Conservation (phyloP, 108 stramenopile genomes). For the Cylindrotheca closterium region DNA sequence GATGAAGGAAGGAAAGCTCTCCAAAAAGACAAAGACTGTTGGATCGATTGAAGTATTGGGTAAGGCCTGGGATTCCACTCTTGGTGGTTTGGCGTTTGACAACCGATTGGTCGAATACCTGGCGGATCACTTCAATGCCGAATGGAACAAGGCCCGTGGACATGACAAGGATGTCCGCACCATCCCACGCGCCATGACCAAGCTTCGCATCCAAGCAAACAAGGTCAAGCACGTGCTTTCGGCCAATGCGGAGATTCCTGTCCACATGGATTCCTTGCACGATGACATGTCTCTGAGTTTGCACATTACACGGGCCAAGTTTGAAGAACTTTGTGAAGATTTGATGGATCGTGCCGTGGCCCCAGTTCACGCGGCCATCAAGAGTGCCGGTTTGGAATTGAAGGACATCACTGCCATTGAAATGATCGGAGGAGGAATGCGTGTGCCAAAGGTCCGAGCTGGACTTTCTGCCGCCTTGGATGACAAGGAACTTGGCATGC, state of each 20-base stretch:
- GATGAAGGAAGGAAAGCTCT: slow-evolving; percentile 65
- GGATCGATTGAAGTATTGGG: slow-evolving; percentile 91
- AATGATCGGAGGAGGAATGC: slow-evolving; percentile 98
- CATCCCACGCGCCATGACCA: slow-evolving; percentile 90
- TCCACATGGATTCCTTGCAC: slow-evolving; percentile 92
- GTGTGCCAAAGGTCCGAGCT: slow-evolving; percentile 94
- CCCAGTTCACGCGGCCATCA: slow-evolving; percentile 80
- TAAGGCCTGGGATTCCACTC: slow-evolving; percentile 92
- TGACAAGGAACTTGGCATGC: slow-evolving; percentile 91
- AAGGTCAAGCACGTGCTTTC: slow-evolving; percentile 98
- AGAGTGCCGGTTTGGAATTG: slow-evolving; percentile 76
- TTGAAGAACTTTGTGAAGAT: slow-evolving; percentile 86
- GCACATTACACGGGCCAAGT: slow-evolving; percentile 80
- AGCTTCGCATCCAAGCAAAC: slow-evolving; percentile 93
- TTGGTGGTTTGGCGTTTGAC: slow-evolving; percentile 92
- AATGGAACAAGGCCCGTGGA: slow-evolving; percentile 67
- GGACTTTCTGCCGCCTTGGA: slow-evolving; percentile 49
- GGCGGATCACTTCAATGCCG: slow-evolving; percentile 91
- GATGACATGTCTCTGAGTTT: slow-evolving; percentile 87
- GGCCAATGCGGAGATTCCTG: slow-evolving; percentile 95
- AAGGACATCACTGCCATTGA: slow-evolving; percentile 92
- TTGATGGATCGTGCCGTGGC: slow-evolving; percentile 77
- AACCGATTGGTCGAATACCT: slow-evolving; percentile 88
- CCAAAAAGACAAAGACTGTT: slow-evolving; percentile 82
- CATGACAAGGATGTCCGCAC: slow-evolving; percentile 76